These are phyloP conservation scores for Xanthoparmelia taractica DNA, from an alignment of 495 filamentous ascomycete genomes.

Conservation along the genomic window DNA sequence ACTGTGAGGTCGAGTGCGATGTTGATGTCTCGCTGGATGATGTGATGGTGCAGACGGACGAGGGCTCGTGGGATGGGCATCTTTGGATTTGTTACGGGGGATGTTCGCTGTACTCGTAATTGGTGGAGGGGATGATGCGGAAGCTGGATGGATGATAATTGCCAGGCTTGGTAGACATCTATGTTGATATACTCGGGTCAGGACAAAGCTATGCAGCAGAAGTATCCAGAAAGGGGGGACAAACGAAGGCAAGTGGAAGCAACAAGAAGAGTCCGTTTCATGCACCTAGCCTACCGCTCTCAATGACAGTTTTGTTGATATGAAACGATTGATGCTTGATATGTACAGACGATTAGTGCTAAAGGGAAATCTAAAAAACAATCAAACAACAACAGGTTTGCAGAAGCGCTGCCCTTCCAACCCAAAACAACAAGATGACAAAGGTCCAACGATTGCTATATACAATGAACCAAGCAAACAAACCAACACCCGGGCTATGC, in stretches of 20 bases:
- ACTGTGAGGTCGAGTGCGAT: background rate
- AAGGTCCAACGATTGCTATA: background rate
- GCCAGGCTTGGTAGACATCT: background rate
- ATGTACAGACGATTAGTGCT: too few relatives aligned
- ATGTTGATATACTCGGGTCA: background rate
- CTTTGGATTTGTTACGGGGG: background rate
- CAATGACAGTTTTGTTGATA: background rate
- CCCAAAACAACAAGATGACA: background rate
- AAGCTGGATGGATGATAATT: background rate
- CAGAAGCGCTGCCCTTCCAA: too few relatives aligned
- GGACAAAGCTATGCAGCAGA: background rate
- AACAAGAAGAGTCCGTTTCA: too few relatives aligned
- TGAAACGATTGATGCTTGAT: background rate
- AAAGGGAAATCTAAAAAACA: too few relatives aligned
- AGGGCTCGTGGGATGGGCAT: background rate
- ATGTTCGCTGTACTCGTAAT: too few relatives aligned
- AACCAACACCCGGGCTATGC: background rate
- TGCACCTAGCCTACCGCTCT: background rate
- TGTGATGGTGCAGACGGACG: background rate
- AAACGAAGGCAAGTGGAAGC: too few relatives aligned
- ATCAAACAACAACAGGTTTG: too few relatives aligned
- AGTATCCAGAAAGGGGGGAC: too few relatives aligned
- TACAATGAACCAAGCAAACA: background rate
- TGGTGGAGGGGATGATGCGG: background rate
- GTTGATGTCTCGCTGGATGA: background rate